A percentile compares a stretch with the other conserved stretches of the same genome.
These are phyloP conservation scores for Jacaranda mimosifolia DNA, from an alignment of 257 asterid genomes.

Conservation along the genomic window DNA sequence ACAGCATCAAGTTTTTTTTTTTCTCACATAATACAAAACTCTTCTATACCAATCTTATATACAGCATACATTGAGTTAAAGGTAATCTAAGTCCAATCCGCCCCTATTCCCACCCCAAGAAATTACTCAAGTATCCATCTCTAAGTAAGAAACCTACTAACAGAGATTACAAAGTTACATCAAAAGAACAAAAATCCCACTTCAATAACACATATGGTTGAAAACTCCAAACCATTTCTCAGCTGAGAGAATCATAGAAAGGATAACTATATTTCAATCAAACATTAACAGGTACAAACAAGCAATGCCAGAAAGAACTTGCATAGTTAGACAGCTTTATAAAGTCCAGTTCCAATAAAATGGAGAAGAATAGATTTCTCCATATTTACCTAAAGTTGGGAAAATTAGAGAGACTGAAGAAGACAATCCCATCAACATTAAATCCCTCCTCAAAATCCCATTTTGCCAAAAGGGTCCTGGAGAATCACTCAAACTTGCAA, in stretches of 20 bases:
- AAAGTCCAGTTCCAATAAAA: not conserved
- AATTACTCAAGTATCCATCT: not conserved
- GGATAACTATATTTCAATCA: not conserved
- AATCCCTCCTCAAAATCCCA: slow-evolving; percentile 67
- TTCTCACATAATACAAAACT: not conserved
- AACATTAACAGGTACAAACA: not conserved
- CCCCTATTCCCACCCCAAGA: not conserved
- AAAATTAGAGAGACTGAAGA: slow-evolving; percentile 62
- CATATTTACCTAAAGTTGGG: slow-evolving; percentile 56
- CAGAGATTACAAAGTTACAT: not conserved
- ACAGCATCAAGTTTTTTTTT: not conserved
- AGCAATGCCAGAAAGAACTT: slow-evolving; percentile 20
- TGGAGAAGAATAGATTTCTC: not conserved
- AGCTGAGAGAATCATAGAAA: slow-evolving; percentile 6
- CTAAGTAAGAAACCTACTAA: slow-evolving; percentile 12
- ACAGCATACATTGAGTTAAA: not conserved
- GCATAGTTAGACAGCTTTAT: not conserved
- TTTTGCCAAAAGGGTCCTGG: slow-evolving; percentile 44
- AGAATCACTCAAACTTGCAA: slow-evolving; percentile 42
- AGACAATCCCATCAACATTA: slow-evolving; percentile 60
- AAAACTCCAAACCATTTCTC: not conserved
- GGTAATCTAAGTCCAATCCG: not conserved
- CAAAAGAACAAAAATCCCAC: not conserved
- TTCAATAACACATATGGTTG: slow-evolving; percentile 4
- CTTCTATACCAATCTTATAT: not conserved